Evolutionary conservation across 495 filamentous ascomycete genomes (phyloP).

Genomic region (Daldinia concentrica): DNA sequence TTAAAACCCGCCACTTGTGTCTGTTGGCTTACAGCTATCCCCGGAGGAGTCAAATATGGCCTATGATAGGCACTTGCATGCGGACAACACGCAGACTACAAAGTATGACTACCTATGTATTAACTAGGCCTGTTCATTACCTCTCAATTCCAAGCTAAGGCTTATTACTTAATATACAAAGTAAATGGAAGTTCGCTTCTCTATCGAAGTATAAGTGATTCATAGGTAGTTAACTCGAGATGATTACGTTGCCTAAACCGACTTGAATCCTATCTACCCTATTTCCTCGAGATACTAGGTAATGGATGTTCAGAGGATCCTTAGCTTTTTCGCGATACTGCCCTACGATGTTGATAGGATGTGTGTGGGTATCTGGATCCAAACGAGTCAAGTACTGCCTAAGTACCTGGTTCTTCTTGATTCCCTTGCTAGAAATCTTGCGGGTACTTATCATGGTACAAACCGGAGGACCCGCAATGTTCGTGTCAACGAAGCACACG

Average conservation of each 20-base stretch:
- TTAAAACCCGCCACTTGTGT: conserved; percentile 10
- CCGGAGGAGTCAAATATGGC: neutral
- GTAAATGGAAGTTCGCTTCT: neutral
- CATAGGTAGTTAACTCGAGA: neutral
- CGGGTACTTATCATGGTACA: conserved; percentile 6
- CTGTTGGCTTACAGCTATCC: conserved; percentile 1
- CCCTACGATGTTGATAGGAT: neutral
- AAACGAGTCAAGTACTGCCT: neutral
- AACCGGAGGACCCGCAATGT: conserved; percentile 17
- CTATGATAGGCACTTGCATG: neutral
- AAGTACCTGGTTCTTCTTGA: neutral
- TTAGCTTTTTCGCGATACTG: conserved; percentile 3
- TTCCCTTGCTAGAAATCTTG: neutral
- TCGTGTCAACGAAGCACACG: conserved; percentile 19
- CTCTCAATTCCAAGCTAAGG: neutral
- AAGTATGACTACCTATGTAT: too few species aligned
- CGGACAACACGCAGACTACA: neutral
- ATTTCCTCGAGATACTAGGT: neutral
- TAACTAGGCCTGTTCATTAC: neutral
- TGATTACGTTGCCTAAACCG: neutral
- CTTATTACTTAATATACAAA: neutral
- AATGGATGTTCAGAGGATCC: neutral
- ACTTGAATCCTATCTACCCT: neutral
- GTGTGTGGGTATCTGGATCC: neutral
- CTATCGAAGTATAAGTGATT: neutral